A percentile compares a stretch with the other conserved stretches of the same genome.
Evolutionary conservation across 768 basidiomycete species (phyloP).

Genomic region (Floccularia luteovirens): DNA sequence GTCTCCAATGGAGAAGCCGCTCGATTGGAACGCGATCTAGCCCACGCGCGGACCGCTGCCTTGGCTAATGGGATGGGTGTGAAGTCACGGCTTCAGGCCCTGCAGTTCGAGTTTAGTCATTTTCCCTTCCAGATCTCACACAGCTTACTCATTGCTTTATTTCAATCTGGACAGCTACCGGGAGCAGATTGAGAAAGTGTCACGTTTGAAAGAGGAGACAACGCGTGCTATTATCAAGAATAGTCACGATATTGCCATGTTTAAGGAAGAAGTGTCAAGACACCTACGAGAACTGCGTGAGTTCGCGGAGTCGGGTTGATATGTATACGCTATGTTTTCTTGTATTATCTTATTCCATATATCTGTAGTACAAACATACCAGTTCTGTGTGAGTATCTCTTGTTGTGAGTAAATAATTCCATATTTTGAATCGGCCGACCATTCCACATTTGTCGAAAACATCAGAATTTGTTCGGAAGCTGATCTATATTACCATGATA

Average conservation of each 20-base stretch:
- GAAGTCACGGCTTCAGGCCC: constrained; percentile 57
- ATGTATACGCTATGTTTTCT: background rate
- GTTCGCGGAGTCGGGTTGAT: constrained; percentile 39
- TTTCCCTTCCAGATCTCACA: constrained; percentile 7
- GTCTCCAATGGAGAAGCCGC: constrained; percentile 52
- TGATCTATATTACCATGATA: background rate
- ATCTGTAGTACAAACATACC: no score
- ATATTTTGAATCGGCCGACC: background rate
- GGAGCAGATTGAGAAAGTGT: constrained; percentile 72
- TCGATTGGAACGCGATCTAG: constrained; percentile 55
- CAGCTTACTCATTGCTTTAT: constrained; percentile 23
- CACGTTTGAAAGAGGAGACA: constrained; percentile 71
- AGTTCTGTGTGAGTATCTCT: no score
- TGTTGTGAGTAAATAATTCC: background rate
- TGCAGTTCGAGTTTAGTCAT: constrained; percentile 53
- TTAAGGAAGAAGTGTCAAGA: constrained; percentile 72
- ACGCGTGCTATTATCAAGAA: constrained; percentile 78
- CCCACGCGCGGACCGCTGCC: constrained; percentile 61
- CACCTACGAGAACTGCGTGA: constrained; percentile 62
- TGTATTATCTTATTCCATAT: no score
- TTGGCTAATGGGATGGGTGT: constrained; percentile 67
- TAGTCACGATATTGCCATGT: constrained; percentile 75
- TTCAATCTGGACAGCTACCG: constrained; percentile 49
- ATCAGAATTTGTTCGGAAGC: constrained; percentile 1
- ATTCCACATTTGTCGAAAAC: background rate